Evolutionary conservation across 2,329 filamentous ascomycete genomes (phyloP).

Genomic region (Tolypocladium album): DNA sequence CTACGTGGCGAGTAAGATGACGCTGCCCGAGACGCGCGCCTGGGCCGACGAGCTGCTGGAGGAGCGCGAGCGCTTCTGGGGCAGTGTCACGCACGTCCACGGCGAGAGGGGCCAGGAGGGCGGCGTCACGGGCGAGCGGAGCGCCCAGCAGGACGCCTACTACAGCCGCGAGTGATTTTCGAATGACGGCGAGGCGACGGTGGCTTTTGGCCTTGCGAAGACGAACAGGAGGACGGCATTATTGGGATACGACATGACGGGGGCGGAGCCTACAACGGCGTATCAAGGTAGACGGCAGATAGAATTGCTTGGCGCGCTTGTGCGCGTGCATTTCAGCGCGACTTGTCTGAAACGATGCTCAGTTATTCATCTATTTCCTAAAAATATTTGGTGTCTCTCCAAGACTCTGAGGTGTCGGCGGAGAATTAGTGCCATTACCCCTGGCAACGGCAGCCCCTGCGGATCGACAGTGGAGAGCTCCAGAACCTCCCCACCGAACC

Average conservation of each 20-base stretch:
- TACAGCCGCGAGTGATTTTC: conserved; percentile 22
- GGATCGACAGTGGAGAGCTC: neutral
- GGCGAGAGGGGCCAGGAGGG: conserved; percentile 31
- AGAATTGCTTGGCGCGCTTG: neutral
- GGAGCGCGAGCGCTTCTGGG: conserved; percentile 70
- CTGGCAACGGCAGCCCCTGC: conserved; percentile 1
- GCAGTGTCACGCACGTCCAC: conserved; percentile 32
- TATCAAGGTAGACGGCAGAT: neutral
- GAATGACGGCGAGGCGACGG: neutral
- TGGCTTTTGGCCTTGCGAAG: no score
- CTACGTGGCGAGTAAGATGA: conserved; percentile 63
- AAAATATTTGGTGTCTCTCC: neutral
- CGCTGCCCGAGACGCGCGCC: conserved; percentile 63
- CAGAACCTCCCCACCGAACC: neutral
- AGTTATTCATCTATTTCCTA: no score
- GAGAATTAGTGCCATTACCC: neutral
- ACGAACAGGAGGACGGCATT: neutral
- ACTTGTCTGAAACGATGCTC: neutral
- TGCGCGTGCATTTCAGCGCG: neutral
- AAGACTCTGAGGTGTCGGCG: no score
- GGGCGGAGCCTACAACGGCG: neutral
- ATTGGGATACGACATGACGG: neutral
- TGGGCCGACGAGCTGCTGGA: conserved; percentile 70
- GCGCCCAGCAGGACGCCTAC: conserved; percentile 37
- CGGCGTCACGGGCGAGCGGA: conserved; percentile 23